Evolutionary conservation across 768 basidiomycete genomes (phyloP).

Genomic region (Tricholoma bakamatsutake): DNA sequence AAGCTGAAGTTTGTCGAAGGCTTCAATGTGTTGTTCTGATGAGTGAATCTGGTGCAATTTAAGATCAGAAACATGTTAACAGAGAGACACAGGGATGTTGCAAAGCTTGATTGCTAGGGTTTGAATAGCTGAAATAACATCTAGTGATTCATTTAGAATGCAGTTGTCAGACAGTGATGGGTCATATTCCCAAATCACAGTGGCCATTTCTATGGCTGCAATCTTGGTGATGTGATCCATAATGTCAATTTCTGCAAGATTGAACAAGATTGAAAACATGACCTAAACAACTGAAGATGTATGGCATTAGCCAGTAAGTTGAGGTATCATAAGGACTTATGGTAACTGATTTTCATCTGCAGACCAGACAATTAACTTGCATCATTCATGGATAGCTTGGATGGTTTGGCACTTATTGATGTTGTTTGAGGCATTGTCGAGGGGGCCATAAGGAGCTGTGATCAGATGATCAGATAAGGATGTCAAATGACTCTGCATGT

Average conservation of each 20-base stretch:
- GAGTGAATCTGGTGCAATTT: constrained; percentile 10
- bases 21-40: neutral
- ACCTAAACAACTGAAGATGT: neutral
- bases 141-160: neutral
- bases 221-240: neutral
- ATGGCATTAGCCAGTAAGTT: neutral
- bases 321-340: neutral
- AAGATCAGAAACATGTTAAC: neutral
- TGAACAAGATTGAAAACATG: neutral
- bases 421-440: constrained; percentile 21
- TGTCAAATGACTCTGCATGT: neutral
- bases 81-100: constrained; percentile 3
- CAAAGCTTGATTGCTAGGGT: neutral
- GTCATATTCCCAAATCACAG: neutral
- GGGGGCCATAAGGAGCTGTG: constrained; percentile 1
- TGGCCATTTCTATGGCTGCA: neutral
- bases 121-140: neutral
- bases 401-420: constrained; percentile 8
- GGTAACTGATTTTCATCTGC: constrained; percentile 5
- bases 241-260: too few species aligned
- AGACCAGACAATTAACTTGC: constrained; percentile 8
- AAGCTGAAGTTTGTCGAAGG: constrained; percentile 7
- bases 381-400: neutral
- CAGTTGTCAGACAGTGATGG: neutral
- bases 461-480: neutral